Base-by-base conservation (phyloP, 805 yeast species). In the Candida manassasensis region DNA sequence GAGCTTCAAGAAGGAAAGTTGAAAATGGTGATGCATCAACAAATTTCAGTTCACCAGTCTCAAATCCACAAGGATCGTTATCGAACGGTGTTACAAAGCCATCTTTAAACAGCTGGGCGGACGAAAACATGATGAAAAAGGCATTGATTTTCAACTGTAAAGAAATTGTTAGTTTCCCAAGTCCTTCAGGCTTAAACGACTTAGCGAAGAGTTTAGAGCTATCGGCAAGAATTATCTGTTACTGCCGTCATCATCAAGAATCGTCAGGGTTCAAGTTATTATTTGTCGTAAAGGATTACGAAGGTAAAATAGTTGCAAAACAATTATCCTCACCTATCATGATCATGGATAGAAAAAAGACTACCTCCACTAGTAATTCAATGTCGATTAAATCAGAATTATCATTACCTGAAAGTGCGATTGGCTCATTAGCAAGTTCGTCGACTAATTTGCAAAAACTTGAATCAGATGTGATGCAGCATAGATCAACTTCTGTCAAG, bases 171-270 rank as follows among this genome's bases (percentile, higher is more conserved):
- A 76, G 86, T 10, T 75, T 84, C 49, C 84, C 85, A 5, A 68
- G 81, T 18, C 79, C 82, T 19, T 65, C 68, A 18, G 68, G 68
- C n/a, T 51, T 65, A 43, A 48, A 50, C 34, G 53, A 48, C 41
- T 29, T 53, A 38, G 42, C 51, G 11, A 71, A 69, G 44, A 53
- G 67, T 2, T 51, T 76, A 26, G 79, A 75, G 28, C 50, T 76
- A 21, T 59, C 73, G 24, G 75, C 96, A 16, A 76, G 98, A 59
- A 77, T 93, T 27, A 90, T 90, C 7, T 90, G 98, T 59, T 90
- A 93, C 57, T 93, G 97, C 62, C 77, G 97, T 45, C 98, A 93
- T 59, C 98, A 93, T 59, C 78, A 79, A 45, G 96, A 89, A 43
- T 67, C 80, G n/a, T 73, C 73, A 27, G 98, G 98, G 1, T 90